Base-by-base conservation (phyloP, 768 basidiomycete species). In the Lactifluus piperatus region DNA sequence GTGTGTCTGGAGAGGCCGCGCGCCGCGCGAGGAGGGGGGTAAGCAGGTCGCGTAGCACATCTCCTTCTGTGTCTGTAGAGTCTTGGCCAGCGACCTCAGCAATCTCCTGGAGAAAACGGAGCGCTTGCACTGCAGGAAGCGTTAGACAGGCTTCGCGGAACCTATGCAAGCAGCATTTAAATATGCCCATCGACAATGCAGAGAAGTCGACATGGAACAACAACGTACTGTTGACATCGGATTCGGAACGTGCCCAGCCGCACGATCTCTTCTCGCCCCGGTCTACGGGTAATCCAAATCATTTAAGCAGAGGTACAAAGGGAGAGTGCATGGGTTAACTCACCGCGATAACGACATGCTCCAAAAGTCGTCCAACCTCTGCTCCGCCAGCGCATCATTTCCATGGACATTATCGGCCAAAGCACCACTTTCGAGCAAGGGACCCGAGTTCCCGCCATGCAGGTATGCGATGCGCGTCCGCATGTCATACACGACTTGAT, bases 91-190 rank as follows among this genome's bases (percentile, higher is more conserved):
- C 89, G 3, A 88, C 83, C 1, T 77, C 76, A 0, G 82, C 82
- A 9, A 92, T 85, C 50, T 85, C 78, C 0, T 85, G 85, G 34
- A 92, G 72, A 71, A 89, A 91, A 14, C 74, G 77, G 41, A 92
- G 76, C 0, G 90, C 86, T 65, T 83, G 80, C 24, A 86, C 77
- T 0, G 81, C 74, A 1, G 82, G 70, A 16, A 71, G 75, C 46
- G 82, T 81, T 68, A 83, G 81, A 66, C 87, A 88, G 78, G 90
- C 83, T 67, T 92, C 89, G n/a, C 84, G 81, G 72, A 91, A 91
- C 65, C 89, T 91, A 64, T 43, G 39, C 5, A 7, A 5, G 9
- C n/a, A 29, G 29, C 10, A 32, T 51, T 32, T 26, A 18, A 10
- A 36, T 30, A n/a, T 30, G 41, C 18, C n/a, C 4, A 32, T 10